phyloP scores from a whole-genome alignment of 306 rosid genomes.

The Argentina anserina region DNA sequence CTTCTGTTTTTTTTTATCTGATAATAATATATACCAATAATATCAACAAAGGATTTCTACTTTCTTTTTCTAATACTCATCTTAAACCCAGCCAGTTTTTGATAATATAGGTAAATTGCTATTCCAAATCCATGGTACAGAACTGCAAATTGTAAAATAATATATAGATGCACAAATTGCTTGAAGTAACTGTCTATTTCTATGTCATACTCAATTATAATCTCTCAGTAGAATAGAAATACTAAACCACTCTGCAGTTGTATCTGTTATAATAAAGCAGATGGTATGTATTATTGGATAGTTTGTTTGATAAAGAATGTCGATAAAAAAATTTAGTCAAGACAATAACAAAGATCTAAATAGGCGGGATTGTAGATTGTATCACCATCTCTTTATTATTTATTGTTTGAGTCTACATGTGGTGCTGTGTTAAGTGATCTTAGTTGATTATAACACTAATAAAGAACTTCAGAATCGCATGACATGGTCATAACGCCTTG shows the following conservation, averaged over 20 bases:
- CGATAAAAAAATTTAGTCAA: not conserved
- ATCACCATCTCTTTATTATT: not conserved
- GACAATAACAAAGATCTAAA: not conserved
- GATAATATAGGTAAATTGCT: not conserved
- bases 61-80: not conserved
- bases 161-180: not conserved
- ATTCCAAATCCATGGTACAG: not conserved
- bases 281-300: too few species aligned
- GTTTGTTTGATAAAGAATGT: not conserved
- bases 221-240: not conserved
- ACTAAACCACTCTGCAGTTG: too few species aligned
- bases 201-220: not conserved
- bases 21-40: not conserved
- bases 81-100: not conserved
- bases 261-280: not conserved
- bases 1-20: not conserved
- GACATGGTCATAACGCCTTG: not conserved
- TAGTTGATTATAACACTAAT: conserved; percentile 35
- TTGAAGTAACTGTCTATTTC: not conserved
- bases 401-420: not conserved
- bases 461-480: not conserved
- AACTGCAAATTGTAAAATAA: not conserved
- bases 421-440: not conserved
- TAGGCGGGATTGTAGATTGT: not conserved
- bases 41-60: not conserved